Percentiles rank a stretch among this genome's conserved stretches.
These are phyloP conservation scores for Chytriomyces sp. DNA, from an alignment of 192 early-diverging fungal genomes.

Conservation along the genomic window DNA sequence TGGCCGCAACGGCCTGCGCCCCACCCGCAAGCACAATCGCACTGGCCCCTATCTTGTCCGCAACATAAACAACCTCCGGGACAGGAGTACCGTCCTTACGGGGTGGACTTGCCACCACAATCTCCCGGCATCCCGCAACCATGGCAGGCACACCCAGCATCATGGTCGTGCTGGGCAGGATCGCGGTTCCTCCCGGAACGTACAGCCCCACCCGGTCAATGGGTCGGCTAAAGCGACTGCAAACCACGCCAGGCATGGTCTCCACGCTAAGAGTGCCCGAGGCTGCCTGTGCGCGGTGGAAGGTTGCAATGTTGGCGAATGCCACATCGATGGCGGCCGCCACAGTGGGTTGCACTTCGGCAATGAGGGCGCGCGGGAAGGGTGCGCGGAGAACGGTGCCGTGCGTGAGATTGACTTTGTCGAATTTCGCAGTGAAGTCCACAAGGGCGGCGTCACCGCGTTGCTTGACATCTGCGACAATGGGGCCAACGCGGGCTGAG, in stretches of 20 bases:
- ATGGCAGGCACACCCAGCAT: constrained; percentile 98
- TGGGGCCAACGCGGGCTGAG: constrained; percentile 83
- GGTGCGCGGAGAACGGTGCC: constrained; percentile 79
- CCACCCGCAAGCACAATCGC: constrained; percentile 92
- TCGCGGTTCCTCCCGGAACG: constrained; percentile 96
- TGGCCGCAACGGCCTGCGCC: constrained; percentile 96
- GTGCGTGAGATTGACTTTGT: constrained; percentile 74
- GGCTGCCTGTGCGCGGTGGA: constrained; percentile 91
- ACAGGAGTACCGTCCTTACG: constrained; percentile 85
- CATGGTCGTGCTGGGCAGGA: constrained; percentile 91
- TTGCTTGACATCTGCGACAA: constrained; percentile 80
- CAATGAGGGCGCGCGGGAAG: constrained; percentile 56
- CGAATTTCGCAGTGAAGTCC: constrained; percentile 88
- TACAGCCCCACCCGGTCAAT: constrained; percentile 98
- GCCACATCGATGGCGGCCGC: constrained; percentile 90
- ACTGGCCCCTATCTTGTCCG: constrained; percentile 93
- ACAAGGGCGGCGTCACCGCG: constrained; percentile 84
- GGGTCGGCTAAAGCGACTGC: constrained; percentile 88
- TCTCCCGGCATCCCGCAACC: constrained; percentile 94
- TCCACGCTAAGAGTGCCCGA: constrained; percentile 72
- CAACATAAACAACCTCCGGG: constrained; percentile 98
- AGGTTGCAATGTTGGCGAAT: constrained; percentile 87
- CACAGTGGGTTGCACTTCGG: constrained; percentile 57
- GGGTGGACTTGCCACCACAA: constrained; percentile 95
- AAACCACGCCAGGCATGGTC: constrained; percentile 97